phyloP scores from a whole-genome alignment of 768 basidiomycete species.

The Neoboletus subvelutipes region DNA sequence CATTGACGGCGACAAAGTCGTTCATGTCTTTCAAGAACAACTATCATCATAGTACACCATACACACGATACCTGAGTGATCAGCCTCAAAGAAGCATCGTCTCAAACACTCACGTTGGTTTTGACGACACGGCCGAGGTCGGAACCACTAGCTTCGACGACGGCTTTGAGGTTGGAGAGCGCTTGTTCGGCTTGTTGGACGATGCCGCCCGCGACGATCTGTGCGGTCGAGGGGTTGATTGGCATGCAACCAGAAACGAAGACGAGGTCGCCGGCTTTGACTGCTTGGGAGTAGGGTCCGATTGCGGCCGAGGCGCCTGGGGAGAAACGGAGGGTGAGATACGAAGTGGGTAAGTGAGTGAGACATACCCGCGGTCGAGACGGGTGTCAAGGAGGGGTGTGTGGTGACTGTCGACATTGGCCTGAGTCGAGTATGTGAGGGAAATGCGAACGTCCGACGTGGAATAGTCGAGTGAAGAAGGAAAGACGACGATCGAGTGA shows the following conservation, averaged over 20 bases:
- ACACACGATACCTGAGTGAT: not conserved
- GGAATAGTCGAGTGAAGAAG: not conserved
- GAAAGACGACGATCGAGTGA: not conserved
- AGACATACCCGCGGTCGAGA: slow-evolving; percentile 33
- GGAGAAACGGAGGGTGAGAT: not conserved
- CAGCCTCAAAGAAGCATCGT: not conserved
- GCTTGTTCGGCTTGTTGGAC: slow-evolving; percentile 67
- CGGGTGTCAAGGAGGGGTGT: slow-evolving; percentile 35
- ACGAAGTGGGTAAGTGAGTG: not conserved
- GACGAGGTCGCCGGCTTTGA: slow-evolving; percentile 79
- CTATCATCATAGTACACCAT: too few species aligned
- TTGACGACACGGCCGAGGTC: slow-evolving; percentile 82
- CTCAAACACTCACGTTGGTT: slow-evolving; percentile 67
- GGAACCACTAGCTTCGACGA: slow-evolving; percentile 82
- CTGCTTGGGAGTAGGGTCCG: slow-evolving; percentile 87
- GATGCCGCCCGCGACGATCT: slow-evolving; percentile 23
- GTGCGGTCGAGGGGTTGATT: slow-evolving; percentile 70
- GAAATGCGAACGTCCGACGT: not conserved
- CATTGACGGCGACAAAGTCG: slow-evolving; percentile 84
- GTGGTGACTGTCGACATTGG: slow-evolving; percentile 37
- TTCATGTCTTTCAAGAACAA: slow-evolving; percentile 93
- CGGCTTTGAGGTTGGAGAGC: slow-evolving; percentile 79
- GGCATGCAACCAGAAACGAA: slow-evolving; percentile 92
- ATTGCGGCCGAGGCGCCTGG: slow-evolving; percentile 76
- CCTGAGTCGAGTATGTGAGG: not conserved